Conservation (phyloP, 805 yeast genomes). For the Candida nanaspora region DNA sequence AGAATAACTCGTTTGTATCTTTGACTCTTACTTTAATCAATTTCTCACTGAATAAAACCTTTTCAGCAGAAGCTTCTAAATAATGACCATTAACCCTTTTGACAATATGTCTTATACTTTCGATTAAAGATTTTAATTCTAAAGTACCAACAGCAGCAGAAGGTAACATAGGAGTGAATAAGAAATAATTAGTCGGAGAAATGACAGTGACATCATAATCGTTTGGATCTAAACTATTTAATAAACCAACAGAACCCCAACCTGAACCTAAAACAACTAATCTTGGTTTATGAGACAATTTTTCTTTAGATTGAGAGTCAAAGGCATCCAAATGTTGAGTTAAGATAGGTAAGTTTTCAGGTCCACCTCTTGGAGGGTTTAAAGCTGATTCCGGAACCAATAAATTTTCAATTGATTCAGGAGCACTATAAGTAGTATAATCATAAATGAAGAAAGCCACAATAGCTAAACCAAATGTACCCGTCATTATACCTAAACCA, state of each 20-base stretch:
- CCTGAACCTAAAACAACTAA: conserved; percentile 62
- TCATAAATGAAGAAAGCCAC: conserved; percentile 56
- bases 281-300: conserved; percentile 42
- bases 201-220: conserved; percentile 60
- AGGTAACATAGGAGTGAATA: conserved; percentile 65
- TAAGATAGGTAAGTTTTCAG: conserved; percentile 61
- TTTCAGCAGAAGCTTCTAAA: conserved; percentile 55
- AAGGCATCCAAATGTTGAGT: conserved; percentile 49
- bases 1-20: conserved; percentile 35
- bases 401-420: conserved; percentile 33
- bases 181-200: conserved; percentile 62
- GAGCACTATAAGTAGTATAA: conserved; percentile 51
- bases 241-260: conserved; percentile 61
- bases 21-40: conserved; percentile 48
- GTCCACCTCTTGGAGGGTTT: conserved; percentile 56
- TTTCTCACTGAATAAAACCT: conserved; percentile 47
- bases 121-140: conserved; percentile 56
- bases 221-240: conserved; percentile 43
- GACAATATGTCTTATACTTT: conserved; percentile 54
- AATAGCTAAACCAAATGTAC: conserved; percentile 33
- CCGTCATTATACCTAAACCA: conserved; percentile 35
- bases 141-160: conserved; percentile 67
- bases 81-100: conserved; percentile 49
- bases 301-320: conserved; percentile 41
- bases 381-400: conserved; percentile 46